Base-by-base conservation (phyloP, 768 basidiomycete species). In the Russula sp. region DNA sequence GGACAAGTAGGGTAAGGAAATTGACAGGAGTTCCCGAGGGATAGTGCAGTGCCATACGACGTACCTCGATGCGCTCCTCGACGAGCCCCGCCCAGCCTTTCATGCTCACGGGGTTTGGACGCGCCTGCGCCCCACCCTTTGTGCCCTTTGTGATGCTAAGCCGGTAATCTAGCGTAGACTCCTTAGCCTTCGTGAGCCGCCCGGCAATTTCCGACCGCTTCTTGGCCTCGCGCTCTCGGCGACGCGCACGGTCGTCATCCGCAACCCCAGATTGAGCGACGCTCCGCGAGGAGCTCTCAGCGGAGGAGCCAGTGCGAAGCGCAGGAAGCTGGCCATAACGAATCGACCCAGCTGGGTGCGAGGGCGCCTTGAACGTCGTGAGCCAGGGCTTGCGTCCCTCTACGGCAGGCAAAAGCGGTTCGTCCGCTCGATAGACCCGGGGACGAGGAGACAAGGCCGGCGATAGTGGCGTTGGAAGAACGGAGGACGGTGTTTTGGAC, bases 41-140 rank as follows among this genome's bases (percentile, higher is more conserved):
- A 20, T 47, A 9, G 20, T 10, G 20, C 32, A 34, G 14, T 14
- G 55, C 32, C 5, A 34, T 14, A 47, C 10, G 22, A 69, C 75
- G 13, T 63, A 86, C 91, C 81, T 94, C 87, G 70, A 94, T 91
- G 59, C 80, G 79, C 68, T 91, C 90, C 69, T 94, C 91, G 13
- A 89, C 80, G 56, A 93, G 75, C 60, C 80, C 82, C 14, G 80
- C 78, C 88, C 90, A 92, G 0, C 90, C 91, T 71, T 84, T 88
- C 68, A 91, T 64, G 48, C 76, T 82, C 20, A 81, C 79, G 14
- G 91, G 86, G 61, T 84, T 88, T 13, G 77, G 70, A 52, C 76
- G 76, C 32, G 71, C 55, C 37, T 49, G 71, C 7, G 11, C 62
- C 18, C 60, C 57, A 34, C 60, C 64, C 10, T 57, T 67, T 27